Base-by-base conservation (phyloP, 148 eudicot species). In the Dysphania ambrosioides region DNA sequence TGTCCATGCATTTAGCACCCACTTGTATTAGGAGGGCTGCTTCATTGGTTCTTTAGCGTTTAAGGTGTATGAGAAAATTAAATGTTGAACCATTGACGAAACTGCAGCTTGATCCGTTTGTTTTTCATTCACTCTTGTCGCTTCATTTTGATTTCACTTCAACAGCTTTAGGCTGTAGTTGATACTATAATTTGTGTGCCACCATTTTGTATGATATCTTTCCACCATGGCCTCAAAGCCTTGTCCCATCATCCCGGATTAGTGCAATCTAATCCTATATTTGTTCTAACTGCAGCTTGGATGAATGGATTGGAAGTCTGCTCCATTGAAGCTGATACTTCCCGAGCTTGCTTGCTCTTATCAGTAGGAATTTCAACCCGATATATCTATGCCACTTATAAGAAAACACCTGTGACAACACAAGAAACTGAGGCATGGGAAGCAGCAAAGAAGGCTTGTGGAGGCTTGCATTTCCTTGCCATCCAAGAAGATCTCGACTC, bases 371-470 rank as follows among this genome's bases (percentile, higher is more conserved):
- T 94, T 10, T 83, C 97, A 3, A 92, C 96, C 5, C 81, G 93
- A 29, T 94, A 94, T 70, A 72, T 81, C 3, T 94, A 94, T 64
- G 97, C 98, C 8, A 83, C 89, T 1, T 94, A 94, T 71, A 87
- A 82, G 82, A 94, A 94, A 83, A 77, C 88, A 42, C 82, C 93
- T 0, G 88, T 64, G 74, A 86, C 87, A 19, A 90, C 89, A 23
- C 81, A 75, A 38, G 98, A 94, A 85, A 93, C 98, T 11, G 98
- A 94, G 77, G 96, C 97, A 53, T 94, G 98, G 98, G 98, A 94
- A 83, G 92, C 93, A 66, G 92, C 97, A 30, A 90, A 92, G 72
- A 88, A 87, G 75, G 85, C 88, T 7, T 83, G 91, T 58, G 93
- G 98, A 62, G 98, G 98, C 29, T 79, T 94, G 47, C 98, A 94